Percentiles rank a stretch among this genome's conserved stretches.
These are phyloP conservation scores for Galerina sulciceps DNA, from an alignment of 768 basidiomycete species.

Conservation along the genomic window DNA sequence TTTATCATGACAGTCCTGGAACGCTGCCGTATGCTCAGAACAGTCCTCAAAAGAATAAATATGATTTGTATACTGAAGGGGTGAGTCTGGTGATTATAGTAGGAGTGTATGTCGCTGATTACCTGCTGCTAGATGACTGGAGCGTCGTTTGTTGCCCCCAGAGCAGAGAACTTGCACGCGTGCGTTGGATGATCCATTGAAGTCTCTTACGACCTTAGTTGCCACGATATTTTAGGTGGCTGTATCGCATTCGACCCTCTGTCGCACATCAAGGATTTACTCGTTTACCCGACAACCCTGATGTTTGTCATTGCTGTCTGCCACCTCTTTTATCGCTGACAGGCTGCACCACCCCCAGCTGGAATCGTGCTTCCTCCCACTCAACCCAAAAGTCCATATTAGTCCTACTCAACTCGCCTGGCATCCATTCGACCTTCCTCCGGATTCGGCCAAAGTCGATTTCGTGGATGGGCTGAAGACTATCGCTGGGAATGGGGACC, in stretches of 20 bases:
- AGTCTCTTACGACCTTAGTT: neutral
- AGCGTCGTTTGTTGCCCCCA: conserved; percentile 61
- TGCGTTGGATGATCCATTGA: conserved; percentile 29
- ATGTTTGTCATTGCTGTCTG: conserved; percentile 40
- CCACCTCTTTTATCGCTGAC: neutral
- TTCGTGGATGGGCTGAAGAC: conserved; percentile 68
- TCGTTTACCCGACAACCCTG: conserved; percentile 56
- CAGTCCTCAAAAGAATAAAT: conserved; percentile 64
- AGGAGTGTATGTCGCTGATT: neutral
- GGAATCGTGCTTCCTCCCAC: conserved; percentile 63
- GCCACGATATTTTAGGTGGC: conserved; percentile 45
- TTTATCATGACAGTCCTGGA: conserved; percentile 44
- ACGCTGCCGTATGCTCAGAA: conserved; percentile 64
- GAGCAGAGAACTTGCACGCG: conserved; percentile 55
- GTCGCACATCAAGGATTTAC: conserved; percentile 70
- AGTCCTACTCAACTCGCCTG: conserved; percentile 71
- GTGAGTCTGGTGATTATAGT: conserved; percentile 32
- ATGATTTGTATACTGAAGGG: conserved; percentile 64
- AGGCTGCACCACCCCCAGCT: conserved; percentile 37
- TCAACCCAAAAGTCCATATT: conserved; percentile 63
- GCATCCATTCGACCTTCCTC: conserved; percentile 62
- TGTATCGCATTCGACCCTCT: conserved; percentile 71
- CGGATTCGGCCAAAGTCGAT: conserved; percentile 43
- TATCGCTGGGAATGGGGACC: conserved; percentile 64
- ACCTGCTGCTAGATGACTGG: conserved; percentile 53